These are phyloP conservation scores for Fragaria vesca DNA, from an alignment of 306 rosid species.

Conservation along the genomic window DNA sequence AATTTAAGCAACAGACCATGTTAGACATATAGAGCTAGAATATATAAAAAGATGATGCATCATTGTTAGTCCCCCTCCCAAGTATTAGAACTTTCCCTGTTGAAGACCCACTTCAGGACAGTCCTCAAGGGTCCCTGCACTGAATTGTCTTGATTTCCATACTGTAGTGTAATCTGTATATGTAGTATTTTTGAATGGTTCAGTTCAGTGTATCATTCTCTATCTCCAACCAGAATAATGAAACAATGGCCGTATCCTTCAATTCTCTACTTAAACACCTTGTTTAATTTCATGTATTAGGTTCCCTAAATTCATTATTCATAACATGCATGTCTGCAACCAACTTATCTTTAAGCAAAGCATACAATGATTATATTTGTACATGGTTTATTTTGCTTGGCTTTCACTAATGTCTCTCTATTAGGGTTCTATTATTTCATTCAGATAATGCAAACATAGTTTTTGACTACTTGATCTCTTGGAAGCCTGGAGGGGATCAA, in stretches of 20 bases:
- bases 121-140: background rate
- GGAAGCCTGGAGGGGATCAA: background rate
- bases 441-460: background rate
- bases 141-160: background rate
- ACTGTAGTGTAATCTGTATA: background rate
- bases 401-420: background rate
- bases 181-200: background rate
- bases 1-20: background rate
- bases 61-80: background rate
- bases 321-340: background rate
- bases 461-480: background rate
- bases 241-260: background rate
- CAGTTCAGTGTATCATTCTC: background rate
- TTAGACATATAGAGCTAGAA: background rate
- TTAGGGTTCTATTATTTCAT: background rate
- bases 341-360: background rate
- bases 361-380: background rate
- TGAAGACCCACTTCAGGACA: background rate
- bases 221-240: background rate
- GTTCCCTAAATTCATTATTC: background rate
- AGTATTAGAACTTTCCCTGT: background rate
- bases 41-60: background rate
- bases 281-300: background rate
- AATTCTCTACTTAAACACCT: background rate
- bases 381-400: background rate